Evolutionary conservation across 805 yeast species (phyloP).

Genomic region (Wickerhamiella cacticola): DNA sequence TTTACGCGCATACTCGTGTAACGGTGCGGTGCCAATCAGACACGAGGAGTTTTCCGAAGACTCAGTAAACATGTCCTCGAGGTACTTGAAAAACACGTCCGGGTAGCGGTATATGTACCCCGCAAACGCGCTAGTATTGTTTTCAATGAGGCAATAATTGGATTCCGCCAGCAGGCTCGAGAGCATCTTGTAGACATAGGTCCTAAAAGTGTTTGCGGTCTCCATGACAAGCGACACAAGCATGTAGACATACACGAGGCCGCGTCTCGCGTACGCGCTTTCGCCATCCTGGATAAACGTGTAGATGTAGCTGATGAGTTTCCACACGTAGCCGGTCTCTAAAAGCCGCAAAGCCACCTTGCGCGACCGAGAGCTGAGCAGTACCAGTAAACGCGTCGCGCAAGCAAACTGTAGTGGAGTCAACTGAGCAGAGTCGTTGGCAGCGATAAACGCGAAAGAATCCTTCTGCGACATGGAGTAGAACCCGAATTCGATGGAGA

Average conservation of each 20-base stretch:
- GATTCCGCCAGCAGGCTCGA: neutral
- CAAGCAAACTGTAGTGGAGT: neutral
- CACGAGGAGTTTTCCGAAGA: neutral
- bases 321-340: neutral
- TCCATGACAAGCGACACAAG: slow-evolving; percentile 4
- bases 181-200: neutral
- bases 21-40: neutral
- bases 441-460: neutral
- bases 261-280: slow-evolving; percentile 1
- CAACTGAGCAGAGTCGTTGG: neutral
- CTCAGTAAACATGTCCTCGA: neutral
- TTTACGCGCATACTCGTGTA: neutral
- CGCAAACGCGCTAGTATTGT: neutral
- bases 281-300: neutral
- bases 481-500: neutral
- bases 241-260: neutral
- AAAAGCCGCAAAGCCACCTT: too few species aligned
- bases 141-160: neutral
- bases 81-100: neutral
- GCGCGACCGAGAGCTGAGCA: neutral
- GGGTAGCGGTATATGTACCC: neutral
- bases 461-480: neutral
- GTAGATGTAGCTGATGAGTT: neutral
- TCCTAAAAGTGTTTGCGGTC: neutral
- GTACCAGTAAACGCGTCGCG: neutral